A percentile compares a stretch with the other conserved stretches of the same genome.
Evolutionary conservation across 805 yeast species (phyloP).

Genomic region (Candida alai): DNA sequence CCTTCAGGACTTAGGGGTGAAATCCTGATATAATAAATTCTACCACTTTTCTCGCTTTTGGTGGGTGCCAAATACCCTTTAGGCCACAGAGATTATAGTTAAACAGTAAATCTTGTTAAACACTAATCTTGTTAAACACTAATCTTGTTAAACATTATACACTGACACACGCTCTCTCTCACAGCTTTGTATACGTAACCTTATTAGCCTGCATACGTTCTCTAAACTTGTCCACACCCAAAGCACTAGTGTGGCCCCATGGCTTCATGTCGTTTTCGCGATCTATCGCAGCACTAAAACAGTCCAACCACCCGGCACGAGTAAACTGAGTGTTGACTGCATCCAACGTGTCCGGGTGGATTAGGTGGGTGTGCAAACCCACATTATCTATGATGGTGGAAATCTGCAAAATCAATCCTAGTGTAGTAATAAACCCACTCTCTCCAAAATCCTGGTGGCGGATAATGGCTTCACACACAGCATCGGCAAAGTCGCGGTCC

Average conservation of each 20-base stretch:
- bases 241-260: constrained; percentile 34
- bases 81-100: no score
- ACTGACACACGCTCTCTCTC: no score
- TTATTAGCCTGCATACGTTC: constrained; percentile 24
- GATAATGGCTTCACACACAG: constrained; percentile 31
- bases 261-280: constrained; percentile 27
- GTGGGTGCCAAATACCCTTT: no score
- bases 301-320: constrained; percentile 26
- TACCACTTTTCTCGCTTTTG: constrained; percentile 1
- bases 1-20: no score
- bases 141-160: no score
- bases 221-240: constrained; percentile 27
- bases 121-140: no score
- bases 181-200: constrained; percentile 20
- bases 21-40: no score
- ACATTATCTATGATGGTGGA: constrained; percentile 33
- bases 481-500: constrained; percentile 28
- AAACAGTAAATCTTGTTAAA: no score
- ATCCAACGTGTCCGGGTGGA: constrained; percentile 26
- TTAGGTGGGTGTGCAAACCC: constrained; percentile 23
- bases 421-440: constrained; percentile 27
- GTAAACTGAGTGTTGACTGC: constrained; percentile 20
- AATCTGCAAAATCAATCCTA: constrained; percentile 30
- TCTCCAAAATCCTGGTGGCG: constrained; percentile 34
- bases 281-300: constrained; percentile 30